Conservation (phyloP, 306 rosid genomes). For the peach (Prunus persica) region Prunus_persica_NCBIv2 NC_034009.1:32887001-32887500, state of each 20-base stretch:
- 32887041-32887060: constrained; percentile 47
- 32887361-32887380: too few species aligned
- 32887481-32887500: too few species aligned
- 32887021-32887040: constrained; percentile 55
- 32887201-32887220: constrained; percentile 38
- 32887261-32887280: constrained; percentile 75
- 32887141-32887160: constrained; percentile 65
- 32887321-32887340: constrained; percentile 4
- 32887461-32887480: too few species aligned
- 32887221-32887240: constrained; percentile 52
- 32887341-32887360: not conserved
- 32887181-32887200: constrained; percentile 34
- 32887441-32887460: too few species aligned
- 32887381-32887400: too few species aligned
- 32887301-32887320: not conserved
- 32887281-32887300: constrained; percentile 38
- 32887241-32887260: constrained; percentile 59
- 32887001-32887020: constrained; percentile 53
- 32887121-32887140: constrained; percentile 45
- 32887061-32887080: constrained; percentile 43
- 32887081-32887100: constrained; percentile 19
- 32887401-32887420: too few species aligned
- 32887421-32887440: too few species aligned
- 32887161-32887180: constrained; percentile 50
- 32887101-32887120: constrained; percentile 22